A percentile compares a stretch with the other conserved stretches of the same genome.
Evolutionary conservation across 306 rosid genomes (phyloP).

Genomic region (Oemleria cerasiformis): DNA sequence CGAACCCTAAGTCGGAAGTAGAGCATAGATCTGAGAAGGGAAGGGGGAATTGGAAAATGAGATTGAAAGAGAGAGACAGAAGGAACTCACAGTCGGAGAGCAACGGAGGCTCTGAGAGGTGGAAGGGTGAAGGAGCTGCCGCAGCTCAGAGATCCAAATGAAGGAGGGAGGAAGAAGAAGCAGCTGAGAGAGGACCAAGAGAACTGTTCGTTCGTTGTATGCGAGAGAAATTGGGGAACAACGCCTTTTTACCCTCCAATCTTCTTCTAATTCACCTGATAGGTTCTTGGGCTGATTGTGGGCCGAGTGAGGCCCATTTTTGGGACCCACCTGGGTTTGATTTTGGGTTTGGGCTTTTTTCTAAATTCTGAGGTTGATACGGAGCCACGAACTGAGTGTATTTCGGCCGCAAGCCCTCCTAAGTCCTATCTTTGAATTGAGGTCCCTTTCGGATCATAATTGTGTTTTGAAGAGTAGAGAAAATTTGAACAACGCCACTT

Average conservation of each 20-base stretch:
- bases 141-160: slow-evolving; percentile 27
- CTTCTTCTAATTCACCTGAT: not conserved
- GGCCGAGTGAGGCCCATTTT: not conserved
- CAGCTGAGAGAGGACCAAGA: slow-evolving; percentile 7
- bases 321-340: not conserved
- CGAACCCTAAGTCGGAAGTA: slow-evolving; percentile 7
- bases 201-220: not conserved
- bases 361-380: not conserved
- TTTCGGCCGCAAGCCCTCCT: not conserved
- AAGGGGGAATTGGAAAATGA: not conserved
- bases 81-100: slow-evolving; percentile 21
- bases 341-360: not conserved
- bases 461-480: not conserved
- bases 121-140: slow-evolving; percentile 14
- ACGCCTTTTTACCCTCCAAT: not conserved
- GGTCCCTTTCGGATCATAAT: not conserved
- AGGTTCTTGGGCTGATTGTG: not conserved
- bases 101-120: slow-evolving; percentile 1
- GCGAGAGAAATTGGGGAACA: not conserved
- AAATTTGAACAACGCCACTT: too few relatives aligned
- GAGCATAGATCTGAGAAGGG: slow-evolving; percentile 13
- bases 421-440: not conserved
- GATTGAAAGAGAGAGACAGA: not conserved
- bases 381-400: not conserved
- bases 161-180: slow-evolving; percentile 2